Evolutionary conservation across 148 eudicot species (phyloP), one percentile per base, ranked within the genome.

Genomic region (Rhododendron vialii): DNA sequence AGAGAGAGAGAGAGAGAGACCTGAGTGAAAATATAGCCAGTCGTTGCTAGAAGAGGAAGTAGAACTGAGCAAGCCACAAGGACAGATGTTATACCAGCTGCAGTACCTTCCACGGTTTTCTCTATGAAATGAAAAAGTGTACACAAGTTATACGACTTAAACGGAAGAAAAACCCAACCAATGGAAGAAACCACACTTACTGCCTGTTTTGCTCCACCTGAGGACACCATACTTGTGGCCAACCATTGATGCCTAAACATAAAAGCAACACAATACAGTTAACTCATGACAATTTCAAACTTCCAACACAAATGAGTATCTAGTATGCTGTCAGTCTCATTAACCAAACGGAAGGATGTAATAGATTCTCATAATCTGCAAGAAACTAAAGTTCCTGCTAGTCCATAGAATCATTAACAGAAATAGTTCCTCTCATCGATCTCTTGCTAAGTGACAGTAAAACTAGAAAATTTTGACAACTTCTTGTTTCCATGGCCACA

Each of bases 61-160:
- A 96, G 94, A 69, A 91, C 85, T 41, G 90, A 93, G 92, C 99
- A 97, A 83, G 99, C 98, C 48, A 88, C 98, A 78, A 95, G 90
- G 84, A 97, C 96, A n/a, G 96, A 95, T 26, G 98, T 93, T 73
- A 96, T 96, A 84, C 99, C 99, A 80, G 99, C 99, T 61, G 98
- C 98, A 63, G 98, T 97, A 17, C 99, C 99, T 92, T 97, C 98
- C 36, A 97, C 88, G 11, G 99, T 97, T 93, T 97, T 95, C 91
- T 94, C 99, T 97, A 86, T 61, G 80, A 87, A 65, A 84, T 86
- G 51, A 20, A 65, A 47, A 53, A 38, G 82, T 51, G 41, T 71
- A 80, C 0, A 80, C 10, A 61, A 38, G 24, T 53, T 47, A 43
- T 30, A 50, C 18, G 18, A 47, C 6, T 11, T 14, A 14, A n/a